Conservation (phyloP, 192 early-diverging fungal genomes). For the Umbelopsis sp. region DNA sequence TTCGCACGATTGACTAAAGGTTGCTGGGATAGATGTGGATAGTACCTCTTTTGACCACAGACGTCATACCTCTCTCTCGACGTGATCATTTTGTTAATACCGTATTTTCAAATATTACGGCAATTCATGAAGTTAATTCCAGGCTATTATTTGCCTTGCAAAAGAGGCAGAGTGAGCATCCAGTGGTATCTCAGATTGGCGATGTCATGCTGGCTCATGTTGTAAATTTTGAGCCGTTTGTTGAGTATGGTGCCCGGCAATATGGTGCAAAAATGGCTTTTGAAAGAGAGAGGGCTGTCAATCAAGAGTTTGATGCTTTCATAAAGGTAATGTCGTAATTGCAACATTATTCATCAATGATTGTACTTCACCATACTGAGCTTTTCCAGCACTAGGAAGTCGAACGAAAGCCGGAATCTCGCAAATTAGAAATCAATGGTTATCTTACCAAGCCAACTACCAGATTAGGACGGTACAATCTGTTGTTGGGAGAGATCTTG, state of each 20-base stretch:
- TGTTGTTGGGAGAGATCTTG: constrained; percentile 80
- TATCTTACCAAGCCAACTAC: constrained; percentile 89
- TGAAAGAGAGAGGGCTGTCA: constrained; percentile 76
- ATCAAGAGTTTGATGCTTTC: constrained; percentile 72
- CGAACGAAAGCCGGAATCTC: constrained; percentile 73
- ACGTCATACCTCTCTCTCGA: constrained; percentile 66
- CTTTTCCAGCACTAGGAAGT: constrained; percentile 53
- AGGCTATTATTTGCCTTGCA: constrained; percentile 62
- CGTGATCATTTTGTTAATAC: constrained; percentile 72
- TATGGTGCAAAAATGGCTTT: constrained; percentile 80
- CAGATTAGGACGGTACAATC: constrained; percentile 83
- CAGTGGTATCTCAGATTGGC: constrained; percentile 83
- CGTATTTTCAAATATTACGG: constrained; percentile 81
- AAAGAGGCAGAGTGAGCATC: constrained; percentile 63
- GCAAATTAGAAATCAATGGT: constrained; percentile 83
- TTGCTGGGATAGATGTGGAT: constrained; percentile 56
- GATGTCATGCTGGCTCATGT: constrained; percentile 81
- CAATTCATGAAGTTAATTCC: constrained; percentile 64
- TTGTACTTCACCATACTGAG: not conserved
- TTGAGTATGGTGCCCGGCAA: constrained; percentile 87
- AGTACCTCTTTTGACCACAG: constrained; percentile 57
- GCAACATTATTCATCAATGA: constrained; percentile 15
- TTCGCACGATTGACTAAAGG: not conserved
- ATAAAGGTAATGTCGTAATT: constrained; percentile 58
- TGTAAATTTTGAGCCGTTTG: constrained; percentile 73